Evolutionary conservation across 169 alveolate species (phyloP), one percentile per base, ranked within the genome.

Genomic region (Cryptosporidium baileyi): DNA sequence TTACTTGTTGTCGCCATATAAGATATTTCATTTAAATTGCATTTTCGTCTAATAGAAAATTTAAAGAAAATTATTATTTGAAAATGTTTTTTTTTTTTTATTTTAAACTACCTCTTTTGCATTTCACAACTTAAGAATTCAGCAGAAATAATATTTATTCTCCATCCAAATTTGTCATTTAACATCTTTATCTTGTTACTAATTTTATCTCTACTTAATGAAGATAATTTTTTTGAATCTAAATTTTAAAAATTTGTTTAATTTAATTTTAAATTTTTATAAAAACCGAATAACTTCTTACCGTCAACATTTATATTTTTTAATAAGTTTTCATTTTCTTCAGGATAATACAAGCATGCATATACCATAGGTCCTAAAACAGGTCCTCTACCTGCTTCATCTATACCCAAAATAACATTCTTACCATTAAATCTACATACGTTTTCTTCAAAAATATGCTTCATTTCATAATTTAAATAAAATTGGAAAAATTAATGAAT

Each of bases 371-470:
- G 99, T 7, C 99, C 99, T 59, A 98, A 82, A 13, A 97, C 99
- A 22, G 99, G 99, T 7, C 99, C 99, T 85, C 99, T 89, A 7
- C 99, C 99, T 11, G 99, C 99, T 80, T 98, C 99, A 89, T 98
- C 99, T 52, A 98, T 95, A 45, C 99, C 99, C 81, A 95, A 59
- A 22, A 74, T 67, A 74, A 92, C 93, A 43, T 67, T 89, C 59
- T 34, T 52, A 32, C 82, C 24, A 2, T 81, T 51, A 36, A 81
- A 67, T 11, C 47, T 15, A 22, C 17, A 34, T 11, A 43, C 5
- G 22, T 62, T 61, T 41, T 74, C 85, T 19, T 74, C 67, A 54
- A 54, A 74, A 36, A 28, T 32, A 45, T 57, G 85, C 3, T 74
- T 67, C n/a, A n/a, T n/a, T n/a, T n/a, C n/a, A n/a, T n/a, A n/a